Evolutionary conservation across 768 basidiomycete species (phyloP).

Genomic region (Astraeus odoratus): DNA sequence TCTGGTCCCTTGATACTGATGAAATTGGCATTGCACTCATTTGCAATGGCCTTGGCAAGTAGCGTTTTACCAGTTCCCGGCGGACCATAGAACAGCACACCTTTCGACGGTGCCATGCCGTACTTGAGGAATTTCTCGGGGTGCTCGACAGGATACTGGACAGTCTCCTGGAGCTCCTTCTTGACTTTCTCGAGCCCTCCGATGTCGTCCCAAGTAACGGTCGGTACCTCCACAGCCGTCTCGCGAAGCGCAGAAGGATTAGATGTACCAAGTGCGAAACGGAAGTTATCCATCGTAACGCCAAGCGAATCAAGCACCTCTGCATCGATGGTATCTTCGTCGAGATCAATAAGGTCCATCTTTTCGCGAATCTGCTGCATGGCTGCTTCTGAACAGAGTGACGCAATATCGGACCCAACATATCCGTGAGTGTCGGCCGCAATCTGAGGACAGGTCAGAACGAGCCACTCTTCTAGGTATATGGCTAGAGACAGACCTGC

Average conservation of each 20-base stretch:
- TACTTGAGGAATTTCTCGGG: conserved; percentile 99
- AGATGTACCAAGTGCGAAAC: conserved; percentile 93
- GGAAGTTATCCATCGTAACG: conserved; percentile 99
- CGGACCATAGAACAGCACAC: conserved; percentile 99
- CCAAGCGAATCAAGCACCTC: conserved; percentile 98
- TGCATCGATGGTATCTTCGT: conserved; percentile 98
- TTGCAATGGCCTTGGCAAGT: conserved; percentile 97
- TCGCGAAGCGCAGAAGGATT: conserved; percentile 98
- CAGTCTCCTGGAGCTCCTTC: conserved; percentile 96
- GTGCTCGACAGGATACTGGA: conserved; percentile 99
- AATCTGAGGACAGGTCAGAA: conserved; percentile 60
- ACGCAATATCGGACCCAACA: conserved; percentile 96
- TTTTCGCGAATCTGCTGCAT: conserved; percentile 99
- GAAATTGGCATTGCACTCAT: conserved; percentile 99
- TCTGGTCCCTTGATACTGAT: conserved; percentile 99
- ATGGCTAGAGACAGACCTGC: conserved; percentile 42
- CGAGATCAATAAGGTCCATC: conserved; percentile 96
- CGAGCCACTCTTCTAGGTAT: conserved; percentile 1
- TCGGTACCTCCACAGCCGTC: conserved; percentile 98
- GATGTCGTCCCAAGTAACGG: conserved; percentile 97
- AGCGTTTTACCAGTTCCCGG: conserved; percentile 99
- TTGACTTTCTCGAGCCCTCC: conserved; percentile 99
- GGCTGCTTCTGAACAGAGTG: conserved; percentile 97
- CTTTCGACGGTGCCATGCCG: conserved; percentile 99
- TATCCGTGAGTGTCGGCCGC: conserved; percentile 99